A percentile compares a stretch with the other conserved stretches of the same genome.
Evolutionary conservation across 2,329 filamentous ascomycete species (phyloP).

Genomic region (Teratosphaeria epicoccoides): DNA sequence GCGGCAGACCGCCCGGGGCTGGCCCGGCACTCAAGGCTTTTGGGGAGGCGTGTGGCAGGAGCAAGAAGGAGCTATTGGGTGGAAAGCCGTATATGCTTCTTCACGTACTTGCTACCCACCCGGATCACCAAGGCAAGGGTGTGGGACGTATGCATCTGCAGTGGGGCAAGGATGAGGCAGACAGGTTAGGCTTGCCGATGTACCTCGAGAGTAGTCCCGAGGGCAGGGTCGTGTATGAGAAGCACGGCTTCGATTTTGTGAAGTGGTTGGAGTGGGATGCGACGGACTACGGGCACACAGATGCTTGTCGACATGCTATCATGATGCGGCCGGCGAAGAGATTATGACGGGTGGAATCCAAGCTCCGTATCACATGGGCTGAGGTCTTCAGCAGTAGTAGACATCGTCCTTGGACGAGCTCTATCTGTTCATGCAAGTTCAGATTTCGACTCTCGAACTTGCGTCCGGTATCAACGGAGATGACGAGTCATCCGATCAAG

Average conservation of each 20-base stretch:
- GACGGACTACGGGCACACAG: slow-evolving; percentile 14
- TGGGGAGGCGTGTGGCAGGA: slow-evolving; percentile 14
- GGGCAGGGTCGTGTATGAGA: slow-evolving; percentile 31
- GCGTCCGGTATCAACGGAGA: no score
- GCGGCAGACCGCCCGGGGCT: slow-evolving; percentile 9
- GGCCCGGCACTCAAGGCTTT: slow-evolving; percentile 9
- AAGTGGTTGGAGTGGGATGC: slow-evolving; percentile 20
- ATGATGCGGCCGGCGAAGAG: slow-evolving; percentile 17
- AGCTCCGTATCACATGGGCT: not conserved
- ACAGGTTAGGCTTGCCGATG: slow-evolving; percentile 26
- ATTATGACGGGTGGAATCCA: not conserved
- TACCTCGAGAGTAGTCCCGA: slow-evolving; percentile 32
- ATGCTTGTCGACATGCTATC: slow-evolving; percentile 16
- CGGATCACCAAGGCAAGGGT: slow-evolving; percentile 31
- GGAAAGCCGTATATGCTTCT: slow-evolving; percentile 16
- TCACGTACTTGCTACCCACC: slow-evolving; percentile 27
- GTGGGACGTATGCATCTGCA: slow-evolving; percentile 29
- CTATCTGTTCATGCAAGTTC: no score
- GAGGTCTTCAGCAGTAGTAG: no score
- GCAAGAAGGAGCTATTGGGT: slow-evolving; percentile 18
- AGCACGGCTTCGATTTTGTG: slow-evolving; percentile 25
- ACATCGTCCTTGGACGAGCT: no score
- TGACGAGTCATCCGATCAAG: no score
- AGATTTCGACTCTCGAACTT: no score
- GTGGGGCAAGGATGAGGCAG: slow-evolving; percentile 31